phyloP scores from a whole-genome alignment of 805 yeast species.

The Ogataea naganishii region DNA sequence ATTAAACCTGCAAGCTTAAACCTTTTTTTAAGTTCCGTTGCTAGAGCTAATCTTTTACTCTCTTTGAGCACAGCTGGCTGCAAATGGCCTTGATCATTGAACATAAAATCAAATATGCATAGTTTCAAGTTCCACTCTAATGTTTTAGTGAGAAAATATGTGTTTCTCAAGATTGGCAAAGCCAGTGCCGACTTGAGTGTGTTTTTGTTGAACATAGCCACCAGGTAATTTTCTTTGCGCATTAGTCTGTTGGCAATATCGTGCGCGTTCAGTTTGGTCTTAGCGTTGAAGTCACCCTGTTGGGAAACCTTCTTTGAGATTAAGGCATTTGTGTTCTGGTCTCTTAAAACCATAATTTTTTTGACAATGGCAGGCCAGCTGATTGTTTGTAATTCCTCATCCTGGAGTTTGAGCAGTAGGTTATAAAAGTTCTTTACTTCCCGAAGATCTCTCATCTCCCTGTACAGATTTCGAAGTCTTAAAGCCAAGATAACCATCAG shows the following conservation, averaged over 20 bases:
- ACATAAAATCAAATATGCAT: slow-evolving; percentile 80
- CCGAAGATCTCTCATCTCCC: slow-evolving; percentile 55
- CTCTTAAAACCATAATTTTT: slow-evolving; percentile 63
- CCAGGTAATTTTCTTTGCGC: slow-evolving; percentile 91
- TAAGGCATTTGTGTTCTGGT: slow-evolving; percentile 77
- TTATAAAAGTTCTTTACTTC: slow-evolving; percentile 75
- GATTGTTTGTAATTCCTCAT: slow-evolving; percentile 83
- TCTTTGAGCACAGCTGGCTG: slow-evolving; percentile 65
- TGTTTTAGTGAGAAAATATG: slow-evolving; percentile 61
- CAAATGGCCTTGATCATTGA: slow-evolving; percentile 76
- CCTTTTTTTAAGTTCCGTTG: slow-evolving; percentile 65
- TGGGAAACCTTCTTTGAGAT: slow-evolving; percentile 31
- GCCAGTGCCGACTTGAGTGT: slow-evolving; percentile 61
- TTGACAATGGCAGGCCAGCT: slow-evolving; percentile 86
- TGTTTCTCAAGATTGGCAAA: slow-evolving; percentile 8
- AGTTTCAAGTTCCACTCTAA: slow-evolving; percentile 91
- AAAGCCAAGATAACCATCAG: slow-evolving; percentile 46
- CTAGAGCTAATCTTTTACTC: slow-evolving; percentile 53
- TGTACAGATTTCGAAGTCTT: slow-evolving; percentile 44
- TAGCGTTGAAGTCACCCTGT: slow-evolving; percentile 49
- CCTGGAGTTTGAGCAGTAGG: slow-evolving; percentile 60
- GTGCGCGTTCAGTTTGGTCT: slow-evolving; percentile 78
- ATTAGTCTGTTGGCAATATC: slow-evolving; percentile 91
- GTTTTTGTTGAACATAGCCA: slow-evolving; percentile 78
- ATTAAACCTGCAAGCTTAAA: slow-evolving; percentile 83